phyloP scores from a whole-genome alignment of 2,329 filamentous ascomycete genomes.

The Paecilomyces formosus region DNA sequence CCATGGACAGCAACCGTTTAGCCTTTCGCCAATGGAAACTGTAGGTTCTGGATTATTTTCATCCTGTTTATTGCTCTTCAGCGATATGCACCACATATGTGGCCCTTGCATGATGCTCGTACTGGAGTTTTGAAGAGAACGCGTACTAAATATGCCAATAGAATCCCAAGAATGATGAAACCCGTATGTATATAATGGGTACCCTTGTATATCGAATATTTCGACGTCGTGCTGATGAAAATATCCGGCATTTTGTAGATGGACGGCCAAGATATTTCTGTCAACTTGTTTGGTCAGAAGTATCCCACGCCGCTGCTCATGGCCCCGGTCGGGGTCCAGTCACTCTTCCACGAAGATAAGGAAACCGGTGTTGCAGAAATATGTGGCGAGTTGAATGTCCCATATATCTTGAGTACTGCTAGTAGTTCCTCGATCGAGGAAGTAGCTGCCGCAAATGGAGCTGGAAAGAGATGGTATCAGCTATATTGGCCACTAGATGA shows the following conservation, averaged over 20 bases:
- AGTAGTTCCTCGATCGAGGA: conserved; percentile 59
- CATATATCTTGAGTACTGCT: conserved; percentile 62
- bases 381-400: conserved; percentile 53
- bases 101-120: background rate
- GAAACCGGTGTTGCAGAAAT: conserved; percentile 59
- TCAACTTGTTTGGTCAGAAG: conserved; percentile 45
- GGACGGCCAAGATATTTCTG: conserved; percentile 39
- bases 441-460: conserved; percentile 51
- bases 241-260: conserved; percentile 11
- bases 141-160: conserved; percentile 18
- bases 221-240: background rate
- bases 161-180: conserved; percentile 47
- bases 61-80: background rate
- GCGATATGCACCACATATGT: background rate
- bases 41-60: conserved; percentile 14
- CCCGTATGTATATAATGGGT: conserved; percentile 11
- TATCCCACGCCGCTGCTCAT: conserved; percentile 51
- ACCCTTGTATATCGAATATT: conserved; percentile 8
- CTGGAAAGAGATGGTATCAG: conserved; percentile 61
- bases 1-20: conserved; percentile 52
- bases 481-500: conserved; percentile 66
- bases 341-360: conserved; percentile 57
- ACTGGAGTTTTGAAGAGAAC: background rate
- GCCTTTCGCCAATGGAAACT: conserved; percentile 49
- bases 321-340: conserved; percentile 63